Evolutionary conservation across 1,284 basidiomycete species (phyloP).

Genomic region (Rhodotorula sp.): DNA sequence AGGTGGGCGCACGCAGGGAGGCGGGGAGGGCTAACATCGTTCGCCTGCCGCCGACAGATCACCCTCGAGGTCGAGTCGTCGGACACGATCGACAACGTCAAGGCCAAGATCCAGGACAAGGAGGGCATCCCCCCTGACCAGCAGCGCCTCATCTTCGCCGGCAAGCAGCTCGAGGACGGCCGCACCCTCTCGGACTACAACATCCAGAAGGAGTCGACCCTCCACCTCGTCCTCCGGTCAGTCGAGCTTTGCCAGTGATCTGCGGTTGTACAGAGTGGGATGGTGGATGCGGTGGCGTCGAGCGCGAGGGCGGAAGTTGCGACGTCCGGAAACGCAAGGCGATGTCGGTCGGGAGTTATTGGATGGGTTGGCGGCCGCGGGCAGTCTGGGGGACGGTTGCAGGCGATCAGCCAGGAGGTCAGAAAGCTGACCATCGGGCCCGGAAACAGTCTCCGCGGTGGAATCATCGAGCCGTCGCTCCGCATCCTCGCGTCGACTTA

Average conservation of each 20-base stretch:
- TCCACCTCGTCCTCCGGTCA: constrained; percentile 92
- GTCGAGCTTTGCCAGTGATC: constrained; percentile 42
- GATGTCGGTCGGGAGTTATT: not conserved
- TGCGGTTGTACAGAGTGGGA: too few relatives aligned
- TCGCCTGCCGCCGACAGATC: constrained; percentile 47
- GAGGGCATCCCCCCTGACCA: constrained; percentile 70
- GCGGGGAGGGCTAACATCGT: not conserved
- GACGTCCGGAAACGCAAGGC: not conserved
- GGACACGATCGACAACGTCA: constrained; percentile 61
- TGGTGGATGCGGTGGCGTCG: too few relatives aligned
- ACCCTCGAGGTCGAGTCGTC: constrained; percentile 60
- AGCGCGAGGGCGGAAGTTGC: not conserved
- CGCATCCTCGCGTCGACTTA: constrained; percentile 73
- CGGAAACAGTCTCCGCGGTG: constrained; percentile 78
- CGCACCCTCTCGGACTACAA: constrained; percentile 93
- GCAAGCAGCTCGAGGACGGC: constrained; percentile 95
- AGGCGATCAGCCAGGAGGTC: not conserved
- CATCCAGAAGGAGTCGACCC: constrained; percentile 98
- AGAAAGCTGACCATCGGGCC: not conserved
- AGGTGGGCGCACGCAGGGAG: too few relatives aligned
- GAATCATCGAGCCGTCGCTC: constrained; percentile 97
- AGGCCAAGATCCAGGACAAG: constrained; percentile 52
- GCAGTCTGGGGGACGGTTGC: too few relatives aligned
- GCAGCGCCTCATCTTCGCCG: constrained; percentile 87
- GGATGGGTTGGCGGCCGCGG: too few relatives aligned